Conservation (phyloP, 1,284 basidiomycete species). For the Fomitiporia mediterranea region DNA sequence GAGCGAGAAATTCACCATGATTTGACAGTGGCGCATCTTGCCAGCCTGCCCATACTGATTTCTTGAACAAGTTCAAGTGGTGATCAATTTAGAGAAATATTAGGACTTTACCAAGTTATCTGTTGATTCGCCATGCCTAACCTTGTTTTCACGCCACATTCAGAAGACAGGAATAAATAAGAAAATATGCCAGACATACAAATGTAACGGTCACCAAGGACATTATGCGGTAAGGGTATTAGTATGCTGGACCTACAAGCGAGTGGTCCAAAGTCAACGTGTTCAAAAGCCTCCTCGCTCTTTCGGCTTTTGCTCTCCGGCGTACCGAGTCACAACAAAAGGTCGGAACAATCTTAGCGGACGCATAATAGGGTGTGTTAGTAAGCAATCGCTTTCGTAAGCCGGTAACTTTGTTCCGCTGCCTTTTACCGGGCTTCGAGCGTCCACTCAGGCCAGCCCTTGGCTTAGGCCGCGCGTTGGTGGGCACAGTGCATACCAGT, state of each 20-base stretch:
- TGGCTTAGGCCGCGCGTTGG: background rate
- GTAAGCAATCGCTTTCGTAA: background rate
- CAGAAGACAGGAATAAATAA: background rate
- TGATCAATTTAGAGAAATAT: background rate
- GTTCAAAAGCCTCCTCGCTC: background rate
- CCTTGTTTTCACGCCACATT: conserved; percentile 38
- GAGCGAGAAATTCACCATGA: conserved; percentile 54
- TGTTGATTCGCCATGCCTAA: conserved; percentile 77
- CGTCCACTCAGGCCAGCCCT: conserved; percentile 3
- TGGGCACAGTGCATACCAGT: background rate
- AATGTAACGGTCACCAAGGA: conserved; percentile 38
- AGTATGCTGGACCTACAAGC: background rate
- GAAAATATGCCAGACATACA: conserved; percentile 23
- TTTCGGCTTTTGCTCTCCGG: background rate
- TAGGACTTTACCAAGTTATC: conserved; percentile 53
- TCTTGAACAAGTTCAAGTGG: conserved; percentile 31
- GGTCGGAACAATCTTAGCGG: background rate
- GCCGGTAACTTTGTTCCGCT: background rate
- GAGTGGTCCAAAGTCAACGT: background rate
- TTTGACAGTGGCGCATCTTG: conserved; percentile 77
- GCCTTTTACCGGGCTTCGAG: conserved; percentile 17
- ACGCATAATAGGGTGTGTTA: background rate
- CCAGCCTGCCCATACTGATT: conserved; percentile 76
- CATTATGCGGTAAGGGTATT: background rate
- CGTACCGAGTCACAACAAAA: background rate